Percentiles rank a stretch among this genome's conserved stretches.
phyloP scores from a whole-genome alignment of 345 rosid genomes.

The Zanthoxylum bungeanum region DNA sequence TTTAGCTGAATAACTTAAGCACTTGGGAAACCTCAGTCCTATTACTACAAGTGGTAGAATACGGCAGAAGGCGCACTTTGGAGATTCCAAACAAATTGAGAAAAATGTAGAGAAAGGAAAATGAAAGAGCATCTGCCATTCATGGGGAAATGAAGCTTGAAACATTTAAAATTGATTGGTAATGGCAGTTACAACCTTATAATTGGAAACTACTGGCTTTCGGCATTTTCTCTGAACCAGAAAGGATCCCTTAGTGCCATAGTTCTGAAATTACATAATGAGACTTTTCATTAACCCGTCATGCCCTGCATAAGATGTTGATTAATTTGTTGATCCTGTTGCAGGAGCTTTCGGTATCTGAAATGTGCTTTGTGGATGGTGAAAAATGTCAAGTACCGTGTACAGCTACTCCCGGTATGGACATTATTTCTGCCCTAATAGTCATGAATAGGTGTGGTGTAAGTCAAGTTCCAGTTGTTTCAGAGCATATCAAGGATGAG shows the following conservation, averaged over 20 bases:
- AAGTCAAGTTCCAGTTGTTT: constrained; percentile 69
- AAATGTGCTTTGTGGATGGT: constrained; percentile 50
- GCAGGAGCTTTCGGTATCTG: constrained; percentile 62
- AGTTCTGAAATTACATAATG: not conserved
- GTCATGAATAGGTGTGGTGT: constrained; percentile 54
- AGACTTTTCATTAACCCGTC: not conserved
- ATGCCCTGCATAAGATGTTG: not conserved
- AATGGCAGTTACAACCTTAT: not conserved
- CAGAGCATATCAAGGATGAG: constrained; percentile 38
- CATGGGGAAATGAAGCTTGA: not conserved
- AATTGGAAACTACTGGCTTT: not conserved
- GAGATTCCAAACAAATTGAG: not conserved
- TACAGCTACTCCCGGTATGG: constrained; percentile 75
- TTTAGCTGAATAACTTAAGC: not conserved
- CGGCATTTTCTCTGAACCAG: not conserved
- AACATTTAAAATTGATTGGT: not conserved
- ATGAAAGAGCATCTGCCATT: not conserved
- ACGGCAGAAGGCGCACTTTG: not conserved
- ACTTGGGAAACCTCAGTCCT: not conserved
- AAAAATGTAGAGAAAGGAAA: not conserved
- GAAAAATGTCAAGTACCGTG: constrained; percentile 55
- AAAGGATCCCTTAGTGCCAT: not conserved
- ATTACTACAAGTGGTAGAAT: not conserved
- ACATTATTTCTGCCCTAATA: constrained; percentile 54
- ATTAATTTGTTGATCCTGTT: constrained; percentile 12